A percentile compares a stretch with the other conserved stretches of the same genome.
Conservation (phyloP, 805 yeast species). For the Candida cerambycidarum region DNA sequence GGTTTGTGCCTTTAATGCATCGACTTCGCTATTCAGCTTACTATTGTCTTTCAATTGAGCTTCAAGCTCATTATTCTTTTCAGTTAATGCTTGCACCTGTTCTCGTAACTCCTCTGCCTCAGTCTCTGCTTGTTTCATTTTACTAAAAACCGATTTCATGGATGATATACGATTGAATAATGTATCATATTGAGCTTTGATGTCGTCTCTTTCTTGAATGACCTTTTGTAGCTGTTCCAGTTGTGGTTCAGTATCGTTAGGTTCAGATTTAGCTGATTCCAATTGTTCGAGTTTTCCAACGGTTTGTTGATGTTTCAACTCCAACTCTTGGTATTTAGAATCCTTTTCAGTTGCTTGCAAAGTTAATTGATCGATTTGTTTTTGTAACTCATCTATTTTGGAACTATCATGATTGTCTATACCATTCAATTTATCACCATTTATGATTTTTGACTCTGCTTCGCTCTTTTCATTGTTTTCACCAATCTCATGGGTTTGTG, state of each 20-base stretch:
- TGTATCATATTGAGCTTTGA: conserved; percentile 60
- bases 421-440: conserved; percentile 1
- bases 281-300: neutral
- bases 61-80: conserved; percentile 26
- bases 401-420: neutral
- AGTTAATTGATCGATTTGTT: neutral
- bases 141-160: conserved; percentile 69
- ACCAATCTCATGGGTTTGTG: neutral
- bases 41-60: conserved; percentile 13
- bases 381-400: conserved; percentile 2
- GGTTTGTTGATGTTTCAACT: neutral
- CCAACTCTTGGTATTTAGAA: conserved; percentile 8
- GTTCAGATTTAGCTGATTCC: conserved; percentile 3
- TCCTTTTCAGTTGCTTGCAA: neutral
- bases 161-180: conserved; percentile 63
- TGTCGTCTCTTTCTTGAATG: conserved; percentile 55
- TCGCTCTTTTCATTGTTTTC: neutral
- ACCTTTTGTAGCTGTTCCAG: conserved; percentile 9
- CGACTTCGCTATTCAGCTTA: conserved; percentile 16
- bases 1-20: conserved; percentile 26
- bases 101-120: conserved; percentile 59
- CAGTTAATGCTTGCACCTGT: conserved; percentile 29
- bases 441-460: neutral
- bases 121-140: conserved; percentile 68
- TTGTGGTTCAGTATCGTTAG: neutral